These are phyloP conservation scores for Dryas octopetala DNA, from an alignment of 306 rosid genomes.

Conservation along the genomic window DNA sequence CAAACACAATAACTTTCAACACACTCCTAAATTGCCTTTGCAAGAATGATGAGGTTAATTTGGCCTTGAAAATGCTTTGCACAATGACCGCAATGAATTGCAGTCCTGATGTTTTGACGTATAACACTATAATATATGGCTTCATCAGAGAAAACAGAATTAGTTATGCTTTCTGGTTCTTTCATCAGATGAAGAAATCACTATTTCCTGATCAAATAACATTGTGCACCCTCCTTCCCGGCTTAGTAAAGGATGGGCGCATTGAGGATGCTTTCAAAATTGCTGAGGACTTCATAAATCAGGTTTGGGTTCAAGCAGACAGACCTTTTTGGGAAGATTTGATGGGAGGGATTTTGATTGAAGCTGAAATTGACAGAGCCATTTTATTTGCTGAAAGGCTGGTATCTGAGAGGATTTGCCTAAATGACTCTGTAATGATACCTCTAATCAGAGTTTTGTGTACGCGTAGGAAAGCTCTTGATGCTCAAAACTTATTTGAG, in stretches of 20 bases:
- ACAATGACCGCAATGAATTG: slow-evolving; percentile 73
- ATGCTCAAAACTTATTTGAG: slow-evolving; percentile 66
- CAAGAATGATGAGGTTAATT: slow-evolving; percentile 78
- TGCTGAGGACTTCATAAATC: slow-evolving; percentile 50
- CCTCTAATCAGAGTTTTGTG: slow-evolving; percentile 69
- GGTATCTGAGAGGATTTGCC: slow-evolving; percentile 52
- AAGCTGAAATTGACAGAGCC: slow-evolving; percentile 57
- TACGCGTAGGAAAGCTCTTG: slow-evolving; percentile 51
- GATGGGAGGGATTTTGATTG: slow-evolving; percentile 65
- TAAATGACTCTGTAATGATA: slow-evolving; percentile 55
- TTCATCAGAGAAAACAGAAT: slow-evolving; percentile 61
- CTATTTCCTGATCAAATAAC: slow-evolving; percentile 82
- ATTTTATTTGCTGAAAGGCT: slow-evolving; percentile 69
- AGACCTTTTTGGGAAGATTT: slow-evolving; percentile 72
- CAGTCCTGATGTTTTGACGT: slow-evolving; percentile 78
- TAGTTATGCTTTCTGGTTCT: slow-evolving; percentile 83
- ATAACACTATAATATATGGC: slow-evolving; percentile 82
- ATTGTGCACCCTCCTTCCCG: slow-evolving; percentile 82
- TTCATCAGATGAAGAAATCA: slow-evolving; percentile 89
- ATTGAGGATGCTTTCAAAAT: slow-evolving; percentile 65
- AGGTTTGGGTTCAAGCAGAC: slow-evolving; percentile 37
- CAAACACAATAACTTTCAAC: slow-evolving; percentile 77
- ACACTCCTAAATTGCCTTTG: slow-evolving; percentile 80
- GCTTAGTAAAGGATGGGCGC: slow-evolving; percentile 57
- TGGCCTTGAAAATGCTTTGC: slow-evolving; percentile 66